Evolutionary conservation across 108 stramenopile genomes (phyloP).

Genomic region (Skeletonema menzelii): DNA sequence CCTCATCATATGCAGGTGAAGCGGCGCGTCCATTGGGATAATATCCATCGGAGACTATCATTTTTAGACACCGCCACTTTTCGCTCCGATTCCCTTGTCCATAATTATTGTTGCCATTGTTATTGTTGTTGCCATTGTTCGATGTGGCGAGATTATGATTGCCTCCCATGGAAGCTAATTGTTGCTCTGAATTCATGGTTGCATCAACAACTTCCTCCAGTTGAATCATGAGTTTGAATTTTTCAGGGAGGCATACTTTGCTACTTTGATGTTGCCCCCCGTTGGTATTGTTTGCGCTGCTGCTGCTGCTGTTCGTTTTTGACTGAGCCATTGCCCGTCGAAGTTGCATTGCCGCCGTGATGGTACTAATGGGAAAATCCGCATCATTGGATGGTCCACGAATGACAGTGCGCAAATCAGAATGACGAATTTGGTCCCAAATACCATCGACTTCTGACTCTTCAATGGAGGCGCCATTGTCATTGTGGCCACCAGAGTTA

Average conservation of each 20-base stretch:
- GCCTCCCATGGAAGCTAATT: conserved; percentile 25
- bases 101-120: conserved; percentile 16
- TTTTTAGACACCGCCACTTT: conserved; percentile 49
- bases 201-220: conserved; percentile 73
- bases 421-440: conserved; percentile 60
- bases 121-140: conserved; percentile 27
- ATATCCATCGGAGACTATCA: conserved; percentile 54
- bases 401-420: conserved; percentile 81
- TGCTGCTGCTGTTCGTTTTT: conserved; percentile 1
- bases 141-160: conserved; percentile 7
- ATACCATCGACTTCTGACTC: conserved; percentile 32
- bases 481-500: neutral
- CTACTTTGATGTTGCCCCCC: neutral
- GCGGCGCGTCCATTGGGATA: conserved; percentile 10
- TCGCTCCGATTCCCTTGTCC: conserved; percentile 9
- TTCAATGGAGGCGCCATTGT: neutral
- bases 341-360: conserved; percentile 11
- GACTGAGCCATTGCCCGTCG: conserved; percentile 43
- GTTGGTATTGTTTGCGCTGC: neutral
- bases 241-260: conserved; percentile 32
- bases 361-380: neutral
- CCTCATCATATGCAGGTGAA: conserved; percentile 1
- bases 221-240: conserved; percentile 63
- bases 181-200: conserved; percentile 46
- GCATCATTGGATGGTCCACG: conserved; percentile 20